Conservation (phyloP, 2,329 filamentous ascomycete genomes). For the Nannizzia gypsea region DNA sequence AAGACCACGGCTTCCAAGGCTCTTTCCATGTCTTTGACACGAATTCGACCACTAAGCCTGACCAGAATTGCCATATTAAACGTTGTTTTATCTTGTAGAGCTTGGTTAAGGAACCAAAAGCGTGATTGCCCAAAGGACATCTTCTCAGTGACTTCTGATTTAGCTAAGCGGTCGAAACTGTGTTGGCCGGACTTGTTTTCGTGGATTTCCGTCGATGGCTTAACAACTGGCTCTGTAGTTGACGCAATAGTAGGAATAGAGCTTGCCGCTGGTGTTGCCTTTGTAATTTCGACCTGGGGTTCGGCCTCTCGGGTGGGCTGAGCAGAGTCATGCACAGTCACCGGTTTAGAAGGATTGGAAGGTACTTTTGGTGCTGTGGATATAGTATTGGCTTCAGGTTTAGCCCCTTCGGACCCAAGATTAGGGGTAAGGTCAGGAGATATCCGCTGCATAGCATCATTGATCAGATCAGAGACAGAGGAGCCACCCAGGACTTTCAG, state of each 20-base stretch:
- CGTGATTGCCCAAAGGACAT: constrained; percentile 31
- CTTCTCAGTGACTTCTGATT: constrained; percentile 3
- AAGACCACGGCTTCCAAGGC: constrained; percentile 25
- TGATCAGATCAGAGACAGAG: not conserved
- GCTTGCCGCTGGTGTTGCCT: too few species aligned
- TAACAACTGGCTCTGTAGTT: not conserved
- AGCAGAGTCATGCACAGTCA: not conserved
- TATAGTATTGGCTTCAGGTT: not conserved
- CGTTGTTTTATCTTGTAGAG: constrained; percentile 25
- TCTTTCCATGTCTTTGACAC: constrained; percentile 20
- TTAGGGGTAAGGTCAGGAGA: not conserved
- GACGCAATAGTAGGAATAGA: not conserved
- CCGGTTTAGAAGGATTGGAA: not conserved
- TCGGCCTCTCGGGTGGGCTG: not conserved
- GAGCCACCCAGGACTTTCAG: constrained; percentile 11
- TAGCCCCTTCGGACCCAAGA: not conserved
- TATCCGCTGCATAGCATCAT: constrained; percentile 9
- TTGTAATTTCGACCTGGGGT: not conserved
- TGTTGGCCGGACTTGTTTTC: not conserved
- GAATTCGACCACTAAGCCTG: constrained; percentile 25
- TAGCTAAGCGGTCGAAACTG: not conserved
- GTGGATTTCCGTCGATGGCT: not conserved
- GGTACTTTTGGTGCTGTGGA: not conserved
- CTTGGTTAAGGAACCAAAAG: constrained; percentile 25
- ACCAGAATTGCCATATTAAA: constrained; percentile 31